Base-by-base conservation (phyloP, 2,329 filamentous ascomycete species). In the Beauveria caledonica region DNA sequence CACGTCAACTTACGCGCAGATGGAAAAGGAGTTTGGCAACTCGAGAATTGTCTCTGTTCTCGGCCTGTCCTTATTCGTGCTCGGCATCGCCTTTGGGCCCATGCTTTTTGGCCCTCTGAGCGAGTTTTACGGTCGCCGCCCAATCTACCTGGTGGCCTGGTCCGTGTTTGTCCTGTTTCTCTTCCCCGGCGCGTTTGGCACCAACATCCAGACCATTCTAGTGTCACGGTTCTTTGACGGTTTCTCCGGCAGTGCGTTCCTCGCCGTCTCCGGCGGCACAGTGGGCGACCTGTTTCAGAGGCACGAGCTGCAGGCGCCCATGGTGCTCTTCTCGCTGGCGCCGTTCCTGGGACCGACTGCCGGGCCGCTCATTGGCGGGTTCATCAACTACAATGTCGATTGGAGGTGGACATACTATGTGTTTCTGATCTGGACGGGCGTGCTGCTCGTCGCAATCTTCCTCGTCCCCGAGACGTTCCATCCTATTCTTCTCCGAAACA, bases 391-490 rank as follows among this genome's bases (percentile, higher is more conserved):
- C 66, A 84, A 87, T 66, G 81, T 80, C 3, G 76, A 78, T 60
- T 96, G 91, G 87, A 78, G 89, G 57, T 94, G 89, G 89, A 89
- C 87, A 0, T 92, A 94, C 72, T 96, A 92, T 69, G 80, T 92
- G 4, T 77, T 96, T 62, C 74, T 96, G 55, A 95, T 96, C 55
- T 96, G 90, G 91, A 80, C 86, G 1, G 83, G 79, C n/a, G 73
- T 78, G 8, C 74, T 91, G 67, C 78, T 90, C 54, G 69, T 80
- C 11, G 75, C 84, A 62, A 86, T 86, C 39, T 70, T 90, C 39
- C 78, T 92, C 48, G 90, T 96, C 3, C 92, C 92, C 5, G 92
- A 97, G 76, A 97, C 92, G 1, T 96, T 94, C 71, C 89, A 86
- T 65, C 84, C 83, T n/a, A 80, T 92, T 17, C 75, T 94, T 52